Conservation (phyloP, 2,329 filamentous ascomycete species). For the Macroventuria anomochaeta region DNA sequence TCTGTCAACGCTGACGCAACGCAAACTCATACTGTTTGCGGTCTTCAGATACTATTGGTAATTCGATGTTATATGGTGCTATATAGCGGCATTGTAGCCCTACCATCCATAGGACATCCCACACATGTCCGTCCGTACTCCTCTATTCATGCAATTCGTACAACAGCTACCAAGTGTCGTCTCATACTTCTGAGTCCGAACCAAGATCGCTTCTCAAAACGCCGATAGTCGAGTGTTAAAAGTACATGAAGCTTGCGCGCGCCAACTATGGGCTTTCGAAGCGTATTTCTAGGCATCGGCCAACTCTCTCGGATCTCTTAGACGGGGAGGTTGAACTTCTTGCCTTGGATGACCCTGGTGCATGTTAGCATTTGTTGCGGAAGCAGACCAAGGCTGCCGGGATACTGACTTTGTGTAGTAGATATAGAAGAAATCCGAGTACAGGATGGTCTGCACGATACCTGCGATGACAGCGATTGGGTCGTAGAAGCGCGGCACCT, state of each 20-base stretch:
- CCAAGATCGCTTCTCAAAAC: constrained; percentile 9
- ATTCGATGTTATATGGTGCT: neutral
- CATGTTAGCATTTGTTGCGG: constrained; percentile 18
- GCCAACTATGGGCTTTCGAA: constrained; percentile 7
- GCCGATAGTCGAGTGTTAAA: constrained; percentile 15
- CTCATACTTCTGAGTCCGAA: neutral
- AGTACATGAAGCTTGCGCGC: constrained; percentile 19
- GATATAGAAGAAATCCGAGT: constrained; percentile 99
- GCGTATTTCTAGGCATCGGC: neutral
- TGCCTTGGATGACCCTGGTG: constrained; percentile 58
- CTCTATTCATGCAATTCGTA: constrained; percentile 14
- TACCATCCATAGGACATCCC: neutral
- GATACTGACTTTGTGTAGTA: constrained; percentile 87
- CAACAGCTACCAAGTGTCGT: constrained; percentile 1
- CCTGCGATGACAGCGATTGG: constrained; percentile 89
- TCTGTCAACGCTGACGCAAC: neutral
- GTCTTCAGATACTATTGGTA: neutral
- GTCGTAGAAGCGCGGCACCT: constrained; percentile 73
- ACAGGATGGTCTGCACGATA: constrained; percentile 89
- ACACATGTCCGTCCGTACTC: neutral
- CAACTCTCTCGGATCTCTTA: constrained; percentile 34
- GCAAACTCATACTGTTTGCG: neutral
- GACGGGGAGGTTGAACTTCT: constrained; percentile 62
- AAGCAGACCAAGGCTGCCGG: neutral
- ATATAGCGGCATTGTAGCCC: neutral